Conservation (phyloP, 768 basidiomycete species). For the Boletus barrowsii region DNA sequence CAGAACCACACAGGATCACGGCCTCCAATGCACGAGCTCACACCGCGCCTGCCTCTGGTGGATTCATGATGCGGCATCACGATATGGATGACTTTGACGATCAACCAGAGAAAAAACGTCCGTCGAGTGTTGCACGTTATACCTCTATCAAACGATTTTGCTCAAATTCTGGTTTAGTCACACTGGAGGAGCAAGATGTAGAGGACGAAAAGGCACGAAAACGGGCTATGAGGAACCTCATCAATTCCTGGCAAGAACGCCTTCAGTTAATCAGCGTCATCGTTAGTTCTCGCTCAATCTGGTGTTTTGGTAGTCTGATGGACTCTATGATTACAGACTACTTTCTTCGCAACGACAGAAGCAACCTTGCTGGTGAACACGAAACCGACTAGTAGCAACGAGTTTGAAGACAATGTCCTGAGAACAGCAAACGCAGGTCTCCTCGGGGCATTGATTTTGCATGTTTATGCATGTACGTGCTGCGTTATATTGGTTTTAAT, state of each 20-base stretch:
- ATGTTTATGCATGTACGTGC: conserved; percentile 46
- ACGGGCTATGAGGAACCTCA: conserved; percentile 46
- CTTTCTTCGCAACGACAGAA: conserved; percentile 60
- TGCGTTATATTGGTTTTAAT: background rate
- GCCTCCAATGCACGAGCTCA: conserved; percentile 4
- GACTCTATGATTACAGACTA: conserved; percentile 39
- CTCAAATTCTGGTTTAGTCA: conserved; percentile 25
- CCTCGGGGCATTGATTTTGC: conserved; percentile 50
- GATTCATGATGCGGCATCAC: conserved; percentile 16
- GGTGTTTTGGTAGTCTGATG: background rate
- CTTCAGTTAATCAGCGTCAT: conserved; percentile 60
- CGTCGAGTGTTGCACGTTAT: background rate
- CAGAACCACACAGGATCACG: conserved; percentile 12
- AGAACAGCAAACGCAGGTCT: conserved; percentile 46
- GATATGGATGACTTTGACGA: conserved; percentile 6
- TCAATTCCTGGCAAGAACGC: conserved; percentile 61
- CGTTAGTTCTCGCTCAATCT: conserved; percentile 32
- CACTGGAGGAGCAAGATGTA: conserved; percentile 49
- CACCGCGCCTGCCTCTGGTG: conserved; percentile 8
- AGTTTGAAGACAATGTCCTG: conserved; percentile 11
- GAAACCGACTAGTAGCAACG: conserved; percentile 25
- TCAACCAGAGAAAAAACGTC: conserved; percentile 15
- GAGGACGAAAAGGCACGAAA: conserved; percentile 43
- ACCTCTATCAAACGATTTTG: background rate
- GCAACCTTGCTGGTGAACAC: conserved; percentile 49